Base-by-base conservation (phyloP, 78 protist genomes). In the Tieghemostelium lacteum region DNA sequence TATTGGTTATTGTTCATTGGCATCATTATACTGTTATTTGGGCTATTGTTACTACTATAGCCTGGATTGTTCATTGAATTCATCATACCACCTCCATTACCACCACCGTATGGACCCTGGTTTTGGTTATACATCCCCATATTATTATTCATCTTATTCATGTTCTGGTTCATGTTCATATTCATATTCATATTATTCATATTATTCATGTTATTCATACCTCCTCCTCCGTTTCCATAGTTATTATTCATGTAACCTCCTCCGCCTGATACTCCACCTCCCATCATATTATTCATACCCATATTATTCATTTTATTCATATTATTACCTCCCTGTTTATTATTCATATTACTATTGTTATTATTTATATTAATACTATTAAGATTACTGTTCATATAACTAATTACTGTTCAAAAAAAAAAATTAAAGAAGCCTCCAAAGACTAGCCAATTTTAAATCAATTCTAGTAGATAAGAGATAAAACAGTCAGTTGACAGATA, bases 11-110 rank as follows among this genome's bases (percentile, higher is more conserved):
- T 61, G 36, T 17, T 17, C 36, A 61, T 20, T 29, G 14, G 5
- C 14, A 17, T 8, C 45, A 26, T 39, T 20, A 20, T 20, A 60
- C 19, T 54, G 54, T 55, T 58, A 26, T 74, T 26, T n/a, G n/a
- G n/a, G n/a, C n/a, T n/a, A 60, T 37, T 74, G 40, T 74, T 74
- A 33, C 36, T 72, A 22, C 31, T 72, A 42, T 72, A 58, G 20
- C 40, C 40, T 28, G 8, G 45, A 49, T 42, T 50, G 2, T 3
- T 20, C 58, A 31, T 74, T 2, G 12, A 33, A 31, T 65, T 42
- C 40, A 74, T 37, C 6, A 7, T 74, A 24, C 39, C 42, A 7
- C 19, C 17, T 31, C 6, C 50, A 42, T 31, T 75, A 1, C 29
- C 49, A 40, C 3, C 29, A 29, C 4, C 42, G 42, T 19, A 39